Percentiles rank a stretch among this genome's conserved stretches.
Conservation (phyloP, 2,329 filamentous ascomycete genomes). For the Beauveria pseudobassiana region DNA sequence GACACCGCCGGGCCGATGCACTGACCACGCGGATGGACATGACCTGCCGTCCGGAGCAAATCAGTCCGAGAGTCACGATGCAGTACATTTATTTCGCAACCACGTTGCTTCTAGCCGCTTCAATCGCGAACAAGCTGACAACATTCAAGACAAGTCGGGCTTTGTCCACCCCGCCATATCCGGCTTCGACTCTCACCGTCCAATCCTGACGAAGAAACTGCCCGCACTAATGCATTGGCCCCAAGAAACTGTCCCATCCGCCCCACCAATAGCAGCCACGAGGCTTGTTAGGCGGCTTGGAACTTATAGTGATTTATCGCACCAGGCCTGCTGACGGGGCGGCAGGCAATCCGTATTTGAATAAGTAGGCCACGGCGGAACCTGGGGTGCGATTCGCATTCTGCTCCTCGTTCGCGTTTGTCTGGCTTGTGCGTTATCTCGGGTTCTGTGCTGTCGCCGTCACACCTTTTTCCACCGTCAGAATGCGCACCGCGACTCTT, state of each 20-base stretch:
- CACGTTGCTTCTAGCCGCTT: not conserved
- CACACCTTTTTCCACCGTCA: not conserved
- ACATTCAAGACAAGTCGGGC: too few species aligned
- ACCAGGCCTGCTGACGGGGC: not conserved
- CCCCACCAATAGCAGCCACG: slow-evolving; percentile 5
- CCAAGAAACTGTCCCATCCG: not conserved
- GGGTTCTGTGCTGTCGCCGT: not conserved
- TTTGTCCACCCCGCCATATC: not conserved
- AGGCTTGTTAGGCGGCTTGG: not conserved
- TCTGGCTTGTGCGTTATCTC: not conserved
- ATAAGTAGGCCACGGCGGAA: slow-evolving; percentile 2
- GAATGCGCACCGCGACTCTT: slow-evolving; percentile 6
- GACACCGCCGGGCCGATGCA: not conserved
- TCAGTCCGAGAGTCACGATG: not conserved
- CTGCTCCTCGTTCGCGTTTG: not conserved
- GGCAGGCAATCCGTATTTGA: not conserved
- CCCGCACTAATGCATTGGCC: not conserved
- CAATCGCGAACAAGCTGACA: not conserved
- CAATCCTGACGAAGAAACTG: not conserved
- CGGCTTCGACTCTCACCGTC: not conserved
- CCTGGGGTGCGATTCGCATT: not conserved
- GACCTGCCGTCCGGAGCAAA: not conserved
- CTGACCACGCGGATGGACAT: not conserved
- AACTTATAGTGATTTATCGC: not conserved
- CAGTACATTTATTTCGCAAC: not conserved